Evolutionary conservation across 768 basidiomycete genomes (phyloP).

Genomic region (Termitomyces sp.): DNA sequence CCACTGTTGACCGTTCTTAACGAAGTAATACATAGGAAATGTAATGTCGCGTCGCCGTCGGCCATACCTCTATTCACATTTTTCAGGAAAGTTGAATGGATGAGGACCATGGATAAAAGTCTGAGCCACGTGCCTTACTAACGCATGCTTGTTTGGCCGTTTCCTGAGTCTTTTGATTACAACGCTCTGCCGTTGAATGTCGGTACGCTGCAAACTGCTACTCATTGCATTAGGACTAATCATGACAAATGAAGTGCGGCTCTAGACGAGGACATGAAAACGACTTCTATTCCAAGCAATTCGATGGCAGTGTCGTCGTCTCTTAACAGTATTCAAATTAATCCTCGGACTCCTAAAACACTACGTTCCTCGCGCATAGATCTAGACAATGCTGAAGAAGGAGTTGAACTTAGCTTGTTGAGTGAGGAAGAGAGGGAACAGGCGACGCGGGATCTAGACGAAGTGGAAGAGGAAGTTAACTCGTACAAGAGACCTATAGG

Average conservation of each 20-base stretch:
- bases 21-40: not conserved
- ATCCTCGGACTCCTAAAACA: conserved; percentile 48
- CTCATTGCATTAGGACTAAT: conserved; percentile 13
- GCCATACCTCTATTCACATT: not conserved
- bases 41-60: not conserved
- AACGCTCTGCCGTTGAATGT: conserved; percentile 21
- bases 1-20: not conserved
- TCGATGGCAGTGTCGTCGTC: conserved; percentile 54
- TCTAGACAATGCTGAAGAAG: conserved; percentile 40
- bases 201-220: conserved; percentile 18
- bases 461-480: conserved; percentile 25
- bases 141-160: not conserved
- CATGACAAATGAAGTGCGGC: conserved; percentile 11
- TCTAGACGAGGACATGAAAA: conserved; percentile 34
- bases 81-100: too few relatives aligned
- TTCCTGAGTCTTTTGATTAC: not conserved
- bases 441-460: conserved; percentile 39
- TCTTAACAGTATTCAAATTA: conserved; percentile 52
- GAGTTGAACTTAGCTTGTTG: conserved; percentile 58
- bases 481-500: conserved; percentile 49
- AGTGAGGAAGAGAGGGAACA: conserved; percentile 48
- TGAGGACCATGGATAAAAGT: not conserved
- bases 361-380: conserved; percentile 32
- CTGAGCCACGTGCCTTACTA: conserved; percentile 1
- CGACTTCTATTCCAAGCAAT: conserved; percentile 26